A percentile compares a stretch with the other conserved stretches of the same genome.
These are phyloP conservation scores for Colletotrichum sublineola DNA, from an alignment of 2,329 filamentous ascomycete genomes.

Conservation along the genomic window DNA sequence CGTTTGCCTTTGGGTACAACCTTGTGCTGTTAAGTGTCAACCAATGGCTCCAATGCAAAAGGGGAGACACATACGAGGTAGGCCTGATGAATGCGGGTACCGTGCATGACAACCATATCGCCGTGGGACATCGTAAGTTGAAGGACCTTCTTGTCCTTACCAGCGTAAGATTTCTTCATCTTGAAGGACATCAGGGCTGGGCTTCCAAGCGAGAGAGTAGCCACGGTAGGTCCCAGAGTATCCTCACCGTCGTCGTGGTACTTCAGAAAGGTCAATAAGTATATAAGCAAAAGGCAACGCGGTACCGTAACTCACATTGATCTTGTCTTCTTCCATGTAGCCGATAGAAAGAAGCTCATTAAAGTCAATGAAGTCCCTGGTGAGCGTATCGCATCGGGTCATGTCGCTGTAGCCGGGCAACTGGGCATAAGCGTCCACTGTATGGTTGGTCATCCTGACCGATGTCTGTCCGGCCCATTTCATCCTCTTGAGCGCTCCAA, in stretches of 20 bases:
- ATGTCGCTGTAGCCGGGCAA: neutral
- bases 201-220: constrained; percentile 71
- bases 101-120: constrained; percentile 75
- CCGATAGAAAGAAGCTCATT: constrained; percentile 75
- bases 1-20: constrained; percentile 65
- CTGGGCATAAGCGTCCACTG: constrained; percentile 28
- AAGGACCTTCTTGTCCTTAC: constrained; percentile 47
- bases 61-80: constrained; percentile 62
- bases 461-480: constrained; percentile 66
- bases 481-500: constrained; percentile 64
- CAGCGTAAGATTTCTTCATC: constrained; percentile 60
- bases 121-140: constrained; percentile 68
- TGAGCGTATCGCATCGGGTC: constrained; percentile 44
- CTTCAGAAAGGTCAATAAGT: constrained; percentile 48
- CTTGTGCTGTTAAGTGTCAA: constrained; percentile 58
- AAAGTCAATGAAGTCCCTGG: constrained; percentile 58
- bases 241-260: constrained; percentile 77
- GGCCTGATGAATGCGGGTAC: constrained; percentile 67
- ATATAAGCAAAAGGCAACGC: neutral
- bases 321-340: constrained; percentile 72
- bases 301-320: constrained; percentile 59
- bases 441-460: constrained; percentile 48
- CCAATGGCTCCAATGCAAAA: neutral
- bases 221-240: constrained; percentile 72
- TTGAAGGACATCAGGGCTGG: constrained; percentile 70